Base-by-base conservation (phyloP, 768 basidiomycete genomes). In the Lentinula sp. region DNA sequence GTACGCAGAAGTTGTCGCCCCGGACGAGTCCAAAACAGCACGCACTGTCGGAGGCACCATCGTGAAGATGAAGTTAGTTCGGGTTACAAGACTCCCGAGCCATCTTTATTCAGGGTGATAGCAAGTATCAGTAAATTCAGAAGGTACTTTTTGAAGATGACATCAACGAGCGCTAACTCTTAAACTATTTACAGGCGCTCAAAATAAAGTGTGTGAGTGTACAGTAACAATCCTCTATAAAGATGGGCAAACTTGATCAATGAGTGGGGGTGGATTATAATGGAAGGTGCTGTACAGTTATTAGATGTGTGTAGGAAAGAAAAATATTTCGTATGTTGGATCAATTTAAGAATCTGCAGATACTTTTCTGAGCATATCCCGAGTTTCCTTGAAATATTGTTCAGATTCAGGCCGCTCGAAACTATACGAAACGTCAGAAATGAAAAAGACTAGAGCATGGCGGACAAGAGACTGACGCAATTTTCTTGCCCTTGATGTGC, bases 401-500 rank as follows among this genome's bases (percentile, higher is more conserved):
- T 85, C 87, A 6, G 88, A 81, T 68, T 92, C 89, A 2, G 76
- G 68, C 63, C 89, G 77, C 63, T 89, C 82, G 65, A 91, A 90
- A 45, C 89, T 91, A 59, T 4, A 59, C 43, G 49, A 51, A 56
- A 60, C 8, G 50, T 70, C 52, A 68, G 52, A 52, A 60, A 18
- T 18, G 49, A 37, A 50, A 35, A 51, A 8, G 41, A 51, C 43
- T 46, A 5, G 5, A 9, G 28, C 33, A 33, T 55, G 52, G 49
- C 33, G 23, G 42, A 46, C 32, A 54, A 49, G 10, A 57, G 39
- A 76, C 88, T 73, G 67, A 93, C 88, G 84, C 90, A 48, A 87
- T 75, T 52, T 82, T 85, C 53, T 76, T 80, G 12, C 96, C 96
- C 70, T 95, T 93, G 51, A 86, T 76, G 66, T 83, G 79, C 84